Base-by-base conservation (phyloP, 352 stramenopile species). In the Pythium apleroticum region DNA sequence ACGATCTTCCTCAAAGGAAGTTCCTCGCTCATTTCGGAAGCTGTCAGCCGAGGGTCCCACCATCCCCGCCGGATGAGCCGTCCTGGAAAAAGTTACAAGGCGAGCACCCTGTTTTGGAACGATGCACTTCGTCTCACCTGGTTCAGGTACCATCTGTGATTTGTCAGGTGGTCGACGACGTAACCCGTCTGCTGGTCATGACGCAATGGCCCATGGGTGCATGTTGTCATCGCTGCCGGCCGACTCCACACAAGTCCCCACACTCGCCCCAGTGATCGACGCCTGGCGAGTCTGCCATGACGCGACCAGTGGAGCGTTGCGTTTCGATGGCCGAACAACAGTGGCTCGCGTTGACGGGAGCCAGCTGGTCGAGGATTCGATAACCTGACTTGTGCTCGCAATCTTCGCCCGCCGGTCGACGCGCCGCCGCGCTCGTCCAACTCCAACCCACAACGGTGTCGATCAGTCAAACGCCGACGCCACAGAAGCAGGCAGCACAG, bases 361-460 rank as follows among this genome's bases (percentile, higher is more conserved):
- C 52, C 57, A 63, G 39, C 57, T 63, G 57, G 57, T 39, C 56
- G 57, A 50, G n/a, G 61, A 68, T 68, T 68, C 61, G 43, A 57
- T 54, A 68, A 52, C 1, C 61, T 45, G 57, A 52, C n/a, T 30
- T 55, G 52, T 61, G 52, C n/a, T 56, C 61, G 61, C 61, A 68
- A 68, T 68, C 59, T 4, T 22, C 10, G 33, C 33, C 33, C 33
- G 33, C 33, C 12, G 33, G 12, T 41, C 33, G 33, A 41, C 27
- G 41, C n/a, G 14, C 5, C n/a, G 20, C 7, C 39, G 19, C 3
- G 35, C 41, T 30, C 39, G 39, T 52, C 61, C 39, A 62, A 39
- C 57, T 57, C 28, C 30, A 41, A 33, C 30, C 30, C 10, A 5
- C 48, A 59, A 15, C 25, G 37, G 49, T 54, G 53, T 41, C 33